Percentiles rank a stretch among this genome's conserved stretches.
Evolutionary conservation across 2,329 filamentous ascomycete genomes (phyloP).

Genomic region (Ophiostoma quercus): DNA sequence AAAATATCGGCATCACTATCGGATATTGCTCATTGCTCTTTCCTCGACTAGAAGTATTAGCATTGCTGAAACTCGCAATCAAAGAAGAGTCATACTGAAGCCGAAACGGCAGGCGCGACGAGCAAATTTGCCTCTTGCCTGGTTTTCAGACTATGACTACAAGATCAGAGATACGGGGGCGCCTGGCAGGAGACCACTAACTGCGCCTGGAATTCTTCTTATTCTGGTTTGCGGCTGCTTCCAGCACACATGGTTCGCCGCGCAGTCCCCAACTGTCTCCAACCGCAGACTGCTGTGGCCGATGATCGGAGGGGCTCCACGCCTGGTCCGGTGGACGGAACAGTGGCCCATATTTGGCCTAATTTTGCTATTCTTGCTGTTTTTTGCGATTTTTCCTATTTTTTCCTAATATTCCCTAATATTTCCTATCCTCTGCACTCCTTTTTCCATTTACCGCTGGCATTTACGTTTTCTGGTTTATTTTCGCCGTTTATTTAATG

Average conservation of each 20-base stretch:
- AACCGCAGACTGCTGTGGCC: constrained; percentile 17
- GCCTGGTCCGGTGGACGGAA: constrained; percentile 24
- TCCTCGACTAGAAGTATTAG: too few relatives aligned
- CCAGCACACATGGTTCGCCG: constrained; percentile 2
- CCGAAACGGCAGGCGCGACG: not conserved
- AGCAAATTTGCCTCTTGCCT: constrained; percentile 2
- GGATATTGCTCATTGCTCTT: not conserved
- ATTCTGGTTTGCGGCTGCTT: constrained; percentile 6
- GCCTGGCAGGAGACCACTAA: not conserved
- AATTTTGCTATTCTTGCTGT: not conserved
- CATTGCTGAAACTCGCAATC: not conserved
- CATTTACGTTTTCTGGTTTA: not conserved
- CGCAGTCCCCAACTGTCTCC: not conserved
- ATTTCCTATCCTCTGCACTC: not conserved
- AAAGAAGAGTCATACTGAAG: not conserved
- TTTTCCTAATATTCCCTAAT: not conserved
- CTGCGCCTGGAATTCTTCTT: constrained; percentile 8
- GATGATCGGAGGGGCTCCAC: constrained; percentile 25
- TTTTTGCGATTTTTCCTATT: not conserved
- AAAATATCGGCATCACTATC: not conserved
- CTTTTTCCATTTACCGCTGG: not conserved
- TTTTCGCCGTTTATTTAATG: not conserved
- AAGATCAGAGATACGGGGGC: constrained; percentile 2
- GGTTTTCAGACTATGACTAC: not conserved
- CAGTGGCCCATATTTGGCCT: constrained; percentile 3